phyloP scores from a whole-genome alignment of 768 basidiomycete genomes.

The Phaeolepiota aurea region DNA sequence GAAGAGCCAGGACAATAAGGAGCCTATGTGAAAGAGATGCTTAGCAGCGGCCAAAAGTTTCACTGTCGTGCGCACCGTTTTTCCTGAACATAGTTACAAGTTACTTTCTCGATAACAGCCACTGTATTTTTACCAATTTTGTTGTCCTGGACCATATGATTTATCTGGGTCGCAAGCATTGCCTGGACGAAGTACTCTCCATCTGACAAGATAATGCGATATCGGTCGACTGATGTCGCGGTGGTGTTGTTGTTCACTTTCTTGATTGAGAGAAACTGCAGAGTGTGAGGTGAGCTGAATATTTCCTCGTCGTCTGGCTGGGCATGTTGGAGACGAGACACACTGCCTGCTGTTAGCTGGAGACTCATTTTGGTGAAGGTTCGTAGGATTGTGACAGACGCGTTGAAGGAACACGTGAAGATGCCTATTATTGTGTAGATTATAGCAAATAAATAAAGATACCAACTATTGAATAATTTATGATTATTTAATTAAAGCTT shows the following conservation, averaged over 20 bases:
- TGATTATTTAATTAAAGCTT: slow-evolving; percentile 1
- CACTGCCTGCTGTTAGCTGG: slow-evolving; percentile 55
- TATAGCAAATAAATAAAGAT: background rate
- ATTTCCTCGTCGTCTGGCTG: slow-evolving; percentile 31
- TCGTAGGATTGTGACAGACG: background rate
- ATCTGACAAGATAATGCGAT: slow-evolving; percentile 85
- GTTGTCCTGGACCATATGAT: slow-evolving; percentile 59
- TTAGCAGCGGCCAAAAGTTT: slow-evolving; percentile 3
- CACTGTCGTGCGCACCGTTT: slow-evolving; percentile 53
- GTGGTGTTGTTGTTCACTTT: slow-evolving; percentile 42
- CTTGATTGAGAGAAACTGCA: slow-evolving; percentile 84
- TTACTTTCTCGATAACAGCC: slow-evolving; percentile 63
- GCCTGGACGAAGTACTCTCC: slow-evolving; percentile 81
- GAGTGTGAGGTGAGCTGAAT: slow-evolving; percentile 37
- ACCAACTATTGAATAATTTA: background rate
- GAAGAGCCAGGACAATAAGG: slow-evolving; percentile 69
- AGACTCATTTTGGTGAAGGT: slow-evolving; percentile 19
- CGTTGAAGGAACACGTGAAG: background rate
- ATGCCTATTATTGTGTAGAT: background rate
- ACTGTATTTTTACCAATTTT: slow-evolving; percentile 59
- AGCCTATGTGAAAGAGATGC: slow-evolving; percentile 39
- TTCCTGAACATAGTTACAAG: slow-evolving; percentile 76
- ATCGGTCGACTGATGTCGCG: slow-evolving; percentile 38
- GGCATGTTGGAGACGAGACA: slow-evolving; percentile 37
- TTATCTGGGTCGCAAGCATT: slow-evolving; percentile 93